Percentiles rank a stretch among this genome's conserved stretches.
phyloP scores from a whole-genome alignment of 169 alveolate genomes.

The Eimeria brunetti region DNA sequence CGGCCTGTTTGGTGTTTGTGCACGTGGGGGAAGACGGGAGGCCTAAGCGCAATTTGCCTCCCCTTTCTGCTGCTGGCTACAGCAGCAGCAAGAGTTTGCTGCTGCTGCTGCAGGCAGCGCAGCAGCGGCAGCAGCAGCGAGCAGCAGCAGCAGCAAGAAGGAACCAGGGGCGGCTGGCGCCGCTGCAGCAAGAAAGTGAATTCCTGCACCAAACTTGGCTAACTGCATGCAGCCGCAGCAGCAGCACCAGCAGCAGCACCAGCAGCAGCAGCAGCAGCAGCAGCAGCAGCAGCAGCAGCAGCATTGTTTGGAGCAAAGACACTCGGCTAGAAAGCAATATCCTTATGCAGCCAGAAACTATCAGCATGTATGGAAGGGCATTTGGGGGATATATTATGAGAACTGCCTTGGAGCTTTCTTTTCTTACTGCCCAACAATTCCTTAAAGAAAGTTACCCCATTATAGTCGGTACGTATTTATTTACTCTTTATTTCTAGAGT shows the following conservation, averaged over 20 bases:
- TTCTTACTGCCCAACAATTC: conserved; percentile 74
- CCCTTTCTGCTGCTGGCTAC: no score
- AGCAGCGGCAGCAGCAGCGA: not conserved
- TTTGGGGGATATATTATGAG: conserved; percentile 79
- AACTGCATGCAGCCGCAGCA: not conserved
- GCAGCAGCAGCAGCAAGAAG: not conserved
- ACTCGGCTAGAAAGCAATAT: conserved; percentile 61
- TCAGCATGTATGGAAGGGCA: conserved; percentile 46
- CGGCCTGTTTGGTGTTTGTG: conserved; percentile 76
- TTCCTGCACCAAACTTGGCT: conserved; percentile 76
- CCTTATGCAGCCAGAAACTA: conserved; percentile 78
- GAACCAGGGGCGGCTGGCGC: conserved; percentile 15
- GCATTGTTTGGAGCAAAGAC: conserved; percentile 7
- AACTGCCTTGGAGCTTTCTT: conserved; percentile 77
- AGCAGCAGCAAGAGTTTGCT: no score
- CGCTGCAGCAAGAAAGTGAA: conserved; percentile 57
- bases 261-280: conserved; percentile 5
- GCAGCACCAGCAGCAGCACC: not conserved
- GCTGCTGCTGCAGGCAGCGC: conserved; percentile 27
- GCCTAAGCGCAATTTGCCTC: conserved; percentile 40
- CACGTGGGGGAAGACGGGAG: conserved; percentile 59
- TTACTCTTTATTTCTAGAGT: no score
- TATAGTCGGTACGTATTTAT: conserved; percentile 69
- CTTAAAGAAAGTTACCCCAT: not conserved
- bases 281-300: not conserved